Conservation (phyloP, 352 stramenopile species). For the Phytophthora lateralis region DNA sequence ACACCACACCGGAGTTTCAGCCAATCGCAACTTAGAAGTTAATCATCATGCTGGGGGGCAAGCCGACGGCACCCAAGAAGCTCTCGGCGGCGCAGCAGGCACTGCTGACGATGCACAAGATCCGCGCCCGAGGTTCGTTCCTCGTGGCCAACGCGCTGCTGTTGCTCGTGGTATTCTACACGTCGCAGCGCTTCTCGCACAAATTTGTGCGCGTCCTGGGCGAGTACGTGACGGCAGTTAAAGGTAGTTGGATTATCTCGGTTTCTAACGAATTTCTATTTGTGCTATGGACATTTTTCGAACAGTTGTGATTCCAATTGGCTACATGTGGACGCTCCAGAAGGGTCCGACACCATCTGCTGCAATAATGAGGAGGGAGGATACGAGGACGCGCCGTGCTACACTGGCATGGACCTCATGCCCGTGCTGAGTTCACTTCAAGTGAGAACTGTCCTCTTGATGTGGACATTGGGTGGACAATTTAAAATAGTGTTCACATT, state of each 20-base stretch:
- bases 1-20: conserved; percentile 8
- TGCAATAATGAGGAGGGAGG: conserved; percentile 45
- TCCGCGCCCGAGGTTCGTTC: conserved; percentile 50
- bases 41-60: conserved; percentile 23
- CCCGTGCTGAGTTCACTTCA: conserved; percentile 51
- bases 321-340: conserved; percentile 43
- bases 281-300: conserved; percentile 4
- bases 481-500: not conserved
- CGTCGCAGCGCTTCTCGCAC: conserved; percentile 52
- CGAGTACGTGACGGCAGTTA: conserved; percentile 50
- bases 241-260: not conserved
- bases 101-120: conserved; percentile 55
- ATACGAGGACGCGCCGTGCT: conserved; percentile 51
- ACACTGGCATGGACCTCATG: conserved; percentile 69
- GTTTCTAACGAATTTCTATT: conserved; percentile 10
- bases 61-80: conserved; percentile 17
- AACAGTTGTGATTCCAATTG: conserved; percentile 74
- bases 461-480: not conserved
- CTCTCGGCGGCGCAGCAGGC: conserved; percentile 46
- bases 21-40: conserved; percentile 1
- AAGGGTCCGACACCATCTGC: conserved; percentile 54
- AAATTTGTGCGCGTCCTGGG: conserved; percentile 79
- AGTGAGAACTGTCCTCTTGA: conserved; percentile 20
- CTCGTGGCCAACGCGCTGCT: conserved; percentile 56
- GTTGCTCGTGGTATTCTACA: conserved; percentile 60